phyloP scores from a whole-genome alignment of 2,329 filamentous ascomycete species.

The Botrytis fragariae region DNA sequence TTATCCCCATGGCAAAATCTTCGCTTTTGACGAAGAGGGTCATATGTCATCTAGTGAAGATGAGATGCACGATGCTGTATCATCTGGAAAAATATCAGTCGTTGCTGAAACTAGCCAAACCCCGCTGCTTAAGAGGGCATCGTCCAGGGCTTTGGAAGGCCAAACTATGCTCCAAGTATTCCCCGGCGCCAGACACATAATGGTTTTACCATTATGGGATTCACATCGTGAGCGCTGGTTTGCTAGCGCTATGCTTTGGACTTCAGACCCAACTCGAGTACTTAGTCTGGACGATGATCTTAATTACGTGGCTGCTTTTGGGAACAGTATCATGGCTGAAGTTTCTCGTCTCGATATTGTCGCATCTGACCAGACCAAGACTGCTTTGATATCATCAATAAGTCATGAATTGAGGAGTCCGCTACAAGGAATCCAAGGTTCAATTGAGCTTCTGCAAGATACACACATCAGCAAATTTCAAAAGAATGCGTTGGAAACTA shows the following conservation, averaged over 20 bases:
- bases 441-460: slow-evolving; percentile 48
- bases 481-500: slow-evolving; percentile 36
- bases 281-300: slow-evolving; percentile 40
- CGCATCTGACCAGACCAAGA: slow-evolving; percentile 49
- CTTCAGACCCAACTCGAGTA: slow-evolving; percentile 41
- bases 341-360: slow-evolving; percentile 50
- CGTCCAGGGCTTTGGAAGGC: slow-evolving; percentile 6
- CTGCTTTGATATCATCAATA: slow-evolving; percentile 56
- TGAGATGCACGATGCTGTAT: neutral
- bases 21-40: slow-evolving; percentile 32
- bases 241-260: slow-evolving; percentile 49
- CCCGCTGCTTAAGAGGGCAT: neutral
- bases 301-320: slow-evolving; percentile 42
- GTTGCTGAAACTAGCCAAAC: neutral
- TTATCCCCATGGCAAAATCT: slow-evolving; percentile 35
- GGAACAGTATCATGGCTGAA: slow-evolving; percentile 52
- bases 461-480: slow-evolving; percentile 39
- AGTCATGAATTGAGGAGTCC: slow-evolving; percentile 56
- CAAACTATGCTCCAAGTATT: slow-evolving; percentile 30
- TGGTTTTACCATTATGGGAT: slow-evolving; percentile 50
- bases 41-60: slow-evolving; percentile 21
- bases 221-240: slow-evolving; percentile 45
- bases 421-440: slow-evolving; percentile 54
- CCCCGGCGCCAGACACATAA: slow-evolving; percentile 45
- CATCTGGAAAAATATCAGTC: neutral